Conservation (phyloP, 768 basidiomycete genomes). For the Mycena polygramma region DNA sequence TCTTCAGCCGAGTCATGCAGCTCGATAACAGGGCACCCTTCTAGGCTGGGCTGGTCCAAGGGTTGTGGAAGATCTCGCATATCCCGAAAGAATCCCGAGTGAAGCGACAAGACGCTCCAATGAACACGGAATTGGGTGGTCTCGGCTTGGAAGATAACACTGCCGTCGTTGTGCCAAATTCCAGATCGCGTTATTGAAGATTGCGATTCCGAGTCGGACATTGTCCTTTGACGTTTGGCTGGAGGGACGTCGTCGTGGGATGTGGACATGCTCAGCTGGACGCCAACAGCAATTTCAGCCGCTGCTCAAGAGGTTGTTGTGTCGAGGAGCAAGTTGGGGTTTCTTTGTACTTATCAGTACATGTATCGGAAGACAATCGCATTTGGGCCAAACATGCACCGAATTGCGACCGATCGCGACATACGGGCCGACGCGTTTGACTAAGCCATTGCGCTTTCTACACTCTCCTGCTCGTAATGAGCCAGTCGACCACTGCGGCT, state of each 20-base stretch:
- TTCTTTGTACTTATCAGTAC: no score
- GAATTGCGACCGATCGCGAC: no score
- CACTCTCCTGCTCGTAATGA: no score
- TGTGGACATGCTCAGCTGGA: no score
- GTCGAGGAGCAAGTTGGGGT: no score
- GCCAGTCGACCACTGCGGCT: no score
- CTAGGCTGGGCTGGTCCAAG: slow-evolving; percentile 15
- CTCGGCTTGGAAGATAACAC: slow-evolving; percentile 43
- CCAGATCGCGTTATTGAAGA: slow-evolving; percentile 27
- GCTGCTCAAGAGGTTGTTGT: no score
- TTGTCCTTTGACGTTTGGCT: slow-evolving; percentile 17
- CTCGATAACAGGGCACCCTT: slow-evolving; percentile 35
- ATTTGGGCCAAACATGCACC: no score
- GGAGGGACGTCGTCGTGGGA: slow-evolving; percentile 5
- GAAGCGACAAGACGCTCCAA: slow-evolving; percentile 41
- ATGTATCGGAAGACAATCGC: no score
- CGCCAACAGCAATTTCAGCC: no score
- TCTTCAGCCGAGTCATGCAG: slow-evolving; percentile 30
- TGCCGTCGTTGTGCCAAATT: slow-evolving; percentile 48
- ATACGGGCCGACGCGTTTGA: no score
- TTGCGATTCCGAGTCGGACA: not conserved
- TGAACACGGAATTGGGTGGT: slow-evolving; percentile 48
- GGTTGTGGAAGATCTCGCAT: slow-evolving; percentile 37
- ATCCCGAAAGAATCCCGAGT: slow-evolving; percentile 48
- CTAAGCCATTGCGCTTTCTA: no score